phyloP scores from a whole-genome alignment of 1,139 yeast species.

The Yamadazyma oceani region DNA sequence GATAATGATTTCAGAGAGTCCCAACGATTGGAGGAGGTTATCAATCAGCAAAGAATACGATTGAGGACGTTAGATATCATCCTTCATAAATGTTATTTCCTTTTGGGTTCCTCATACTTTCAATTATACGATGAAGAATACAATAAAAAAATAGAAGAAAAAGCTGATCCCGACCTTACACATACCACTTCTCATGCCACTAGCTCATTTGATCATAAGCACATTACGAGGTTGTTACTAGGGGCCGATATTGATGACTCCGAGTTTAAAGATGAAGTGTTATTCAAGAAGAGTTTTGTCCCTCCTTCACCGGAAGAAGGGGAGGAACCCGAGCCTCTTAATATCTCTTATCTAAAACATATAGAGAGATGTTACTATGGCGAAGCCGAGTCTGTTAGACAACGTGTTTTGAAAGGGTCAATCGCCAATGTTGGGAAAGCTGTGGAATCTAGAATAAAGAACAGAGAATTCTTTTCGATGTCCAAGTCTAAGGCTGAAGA shows the following conservation, averaged over 20 bases:
- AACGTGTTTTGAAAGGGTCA: slow-evolving; percentile 49
- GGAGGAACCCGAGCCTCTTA: slow-evolving; percentile 2
- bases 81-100: slow-evolving; percentile 74
- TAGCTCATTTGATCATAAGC: too few relatives aligned
- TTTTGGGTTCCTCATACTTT: slow-evolving; percentile 78
- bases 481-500: slow-evolving; percentile 8
- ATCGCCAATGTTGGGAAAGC: slow-evolving; percentile 32
- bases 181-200: too few relatives aligned
- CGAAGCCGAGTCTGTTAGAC: slow-evolving; percentile 63
- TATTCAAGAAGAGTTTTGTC: not conserved
- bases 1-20: slow-evolving; percentile 20
- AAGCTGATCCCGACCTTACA: too few relatives aligned
- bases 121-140: slow-evolving; percentile 55
- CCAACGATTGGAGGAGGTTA: slow-evolving; percentile 25
- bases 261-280: not conserved
- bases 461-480: slow-evolving; percentile 22
- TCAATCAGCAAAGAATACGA: slow-evolving; percentile 25
- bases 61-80: slow-evolving; percentile 57
- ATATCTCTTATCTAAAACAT: slow-evolving; percentile 8
- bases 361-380: slow-evolving; percentile 49
- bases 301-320: slow-evolving; percentile 1
- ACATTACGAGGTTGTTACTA: not conserved
- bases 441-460: slow-evolving; percentile 25
- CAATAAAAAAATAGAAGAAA: slow-evolving; percentile 20
- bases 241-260: not conserved